These are phyloP conservation scores for Xerocomus brunneocitrinus DNA, from an alignment of 768 basidiomycete species.

Conservation along the genomic window DNA sequence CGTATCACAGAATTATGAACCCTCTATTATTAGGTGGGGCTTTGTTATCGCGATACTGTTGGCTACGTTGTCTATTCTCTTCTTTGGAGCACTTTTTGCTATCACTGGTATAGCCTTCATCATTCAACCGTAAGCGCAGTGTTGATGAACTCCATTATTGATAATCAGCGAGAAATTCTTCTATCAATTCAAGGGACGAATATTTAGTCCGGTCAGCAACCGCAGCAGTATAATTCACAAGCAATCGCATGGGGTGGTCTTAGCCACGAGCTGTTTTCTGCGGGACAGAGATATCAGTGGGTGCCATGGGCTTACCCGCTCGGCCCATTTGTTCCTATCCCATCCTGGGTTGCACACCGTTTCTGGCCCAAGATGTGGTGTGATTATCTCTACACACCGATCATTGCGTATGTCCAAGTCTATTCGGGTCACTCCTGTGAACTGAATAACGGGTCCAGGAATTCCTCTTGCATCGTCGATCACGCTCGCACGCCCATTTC, in stretches of 20 bases:
- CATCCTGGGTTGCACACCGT: slow-evolving; percentile 38
- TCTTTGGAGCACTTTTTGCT: slow-evolving; percentile 51
- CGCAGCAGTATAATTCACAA: slow-evolving; percentile 29
- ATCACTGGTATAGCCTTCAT: slow-evolving; percentile 37
- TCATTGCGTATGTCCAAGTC: slow-evolving; percentile 22
- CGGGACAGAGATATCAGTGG: slow-evolving; percentile 33
- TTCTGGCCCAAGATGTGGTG: slow-evolving; percentile 30
- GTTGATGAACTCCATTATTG: slow-evolving; percentile 56
- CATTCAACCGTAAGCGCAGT: slow-evolving; percentile 26
- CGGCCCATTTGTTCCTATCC: slow-evolving; percentile 36
- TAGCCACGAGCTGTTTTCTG: slow-evolving; percentile 31
- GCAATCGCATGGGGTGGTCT: slow-evolving; percentile 42
- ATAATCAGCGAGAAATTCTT: slow-evolving; percentile 47
- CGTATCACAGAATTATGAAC: neutral
- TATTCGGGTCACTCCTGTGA: neutral
- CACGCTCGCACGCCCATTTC: too few relatives aligned
- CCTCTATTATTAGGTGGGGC: slow-evolving; percentile 35
- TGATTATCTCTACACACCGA: slow-evolving; percentile 32
- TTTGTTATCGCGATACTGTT: slow-evolving; percentile 48
- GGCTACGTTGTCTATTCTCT: slow-evolving; percentile 47
- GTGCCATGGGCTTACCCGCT: slow-evolving; percentile 38
- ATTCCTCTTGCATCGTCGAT: too few relatives aligned
- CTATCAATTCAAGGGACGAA: slow-evolving; percentile 51
- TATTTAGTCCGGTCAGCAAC: slow-evolving; percentile 31
- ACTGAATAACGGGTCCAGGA: too few relatives aligned